Conservation (phyloP, 2,329 filamentous ascomycete species). For the Cytospora piceicola region DNA sequence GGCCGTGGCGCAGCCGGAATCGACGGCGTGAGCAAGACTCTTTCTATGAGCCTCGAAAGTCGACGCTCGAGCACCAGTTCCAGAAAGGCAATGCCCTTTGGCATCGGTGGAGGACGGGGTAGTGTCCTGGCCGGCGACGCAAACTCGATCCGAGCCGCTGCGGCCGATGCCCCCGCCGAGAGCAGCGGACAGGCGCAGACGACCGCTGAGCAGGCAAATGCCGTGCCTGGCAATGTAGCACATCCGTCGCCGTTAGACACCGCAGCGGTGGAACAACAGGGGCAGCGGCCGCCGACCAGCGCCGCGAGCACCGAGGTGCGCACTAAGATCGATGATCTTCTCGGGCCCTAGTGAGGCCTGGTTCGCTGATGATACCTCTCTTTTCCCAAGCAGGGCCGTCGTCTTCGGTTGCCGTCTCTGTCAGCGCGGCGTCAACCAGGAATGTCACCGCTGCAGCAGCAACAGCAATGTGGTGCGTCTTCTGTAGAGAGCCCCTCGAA, state of each 20-base stretch:
- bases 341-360: conserved; percentile 48
- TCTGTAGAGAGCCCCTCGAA: conserved; percentile 42
- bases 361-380: conserved; percentile 39
- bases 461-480: conserved; percentile 44
- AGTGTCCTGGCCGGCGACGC: conserved; percentile 62
- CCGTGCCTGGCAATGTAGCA: conserved; percentile 9
- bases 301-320: conserved; percentile 55
- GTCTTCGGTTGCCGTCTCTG: conserved; percentile 17
- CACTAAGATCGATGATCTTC: conserved; percentile 52
- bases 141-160: conserved; percentile 57
- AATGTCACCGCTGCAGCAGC: conserved; percentile 37
- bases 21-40: conserved; percentile 74
- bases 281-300: conserved; percentile 32
- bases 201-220: conserved; percentile 41
- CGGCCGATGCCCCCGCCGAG: conserved; percentile 37
- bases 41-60: conserved; percentile 88
- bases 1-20: conserved; percentile 57
- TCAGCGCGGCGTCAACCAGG: conserved; percentile 19
- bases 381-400: conserved; percentile 20
- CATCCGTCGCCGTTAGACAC: not conserved
- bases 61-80: conserved; percentile 86
- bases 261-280: conserved; percentile 27
- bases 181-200: conserved; percentile 34
- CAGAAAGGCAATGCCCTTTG: conserved; percentile 71
- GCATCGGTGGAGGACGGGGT: conserved; percentile 51